A percentile compares a stretch with the other conserved stretches of the same genome.
Evolutionary conservation across 305 asterid genomes (phyloP).

Genomic region (Fraxinus sp.): DNA sequence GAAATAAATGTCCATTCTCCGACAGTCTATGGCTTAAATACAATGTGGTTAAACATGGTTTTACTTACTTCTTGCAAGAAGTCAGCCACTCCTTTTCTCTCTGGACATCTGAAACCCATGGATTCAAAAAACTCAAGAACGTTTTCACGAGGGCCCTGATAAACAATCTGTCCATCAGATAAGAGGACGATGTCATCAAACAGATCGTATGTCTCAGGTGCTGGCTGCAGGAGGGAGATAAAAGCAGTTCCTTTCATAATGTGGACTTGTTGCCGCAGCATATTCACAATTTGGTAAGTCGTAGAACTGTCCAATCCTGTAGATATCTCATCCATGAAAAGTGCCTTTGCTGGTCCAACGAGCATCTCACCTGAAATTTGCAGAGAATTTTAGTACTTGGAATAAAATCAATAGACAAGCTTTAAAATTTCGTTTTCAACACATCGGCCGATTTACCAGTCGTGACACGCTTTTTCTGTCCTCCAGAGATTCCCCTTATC

Average conservation of each 20-base stretch:
- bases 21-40: not conserved
- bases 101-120: conserved; percentile 82
- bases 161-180: conserved; percentile 67
- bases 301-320: conserved; percentile 93
- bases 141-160: conserved; percentile 73
- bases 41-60: not conserved
- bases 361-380: conserved; percentile 67
- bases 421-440: not conserved
- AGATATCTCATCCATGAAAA: conserved; percentile 94
- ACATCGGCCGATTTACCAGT: conserved; percentile 40
- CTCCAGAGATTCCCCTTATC: conserved; percentile 87
- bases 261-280: conserved; percentile 58
- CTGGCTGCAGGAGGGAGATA: conserved; percentile 89
- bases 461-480: conserved; percentile 79
- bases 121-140: conserved; percentile 71
- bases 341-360: conserved; percentile 76
- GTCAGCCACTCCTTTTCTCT: conserved; percentile 81
- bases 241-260: conserved; percentile 69
- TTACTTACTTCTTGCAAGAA: conserved; percentile 83
- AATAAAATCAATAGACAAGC: not conserved
- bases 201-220: conserved; percentile 77
- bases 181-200: conserved; percentile 80
- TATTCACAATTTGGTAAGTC: conserved; percentile 68
- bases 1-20: not conserved
- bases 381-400: not conserved